Evolutionary conservation across 768 basidiomycete genomes (phyloP).

Genomic region (Xerocomellus chrysenteron): DNA sequence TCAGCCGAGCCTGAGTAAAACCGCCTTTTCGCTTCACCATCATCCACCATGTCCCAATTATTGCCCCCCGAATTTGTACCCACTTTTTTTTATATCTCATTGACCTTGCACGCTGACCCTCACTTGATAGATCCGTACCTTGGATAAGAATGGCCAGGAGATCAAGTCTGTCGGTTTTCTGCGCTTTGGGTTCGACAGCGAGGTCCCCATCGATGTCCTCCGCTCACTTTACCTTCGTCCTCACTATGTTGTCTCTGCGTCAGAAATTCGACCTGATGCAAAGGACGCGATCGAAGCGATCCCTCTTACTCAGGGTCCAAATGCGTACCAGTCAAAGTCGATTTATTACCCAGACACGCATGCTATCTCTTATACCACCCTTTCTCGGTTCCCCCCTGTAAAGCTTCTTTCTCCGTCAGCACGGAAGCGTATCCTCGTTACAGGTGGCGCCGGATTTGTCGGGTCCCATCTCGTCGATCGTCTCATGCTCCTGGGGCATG

Average conservation of each 20-base stretch:
- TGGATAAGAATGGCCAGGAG: constrained; percentile 74
- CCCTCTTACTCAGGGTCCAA: constrained; percentile 35
- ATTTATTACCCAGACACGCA: constrained; percentile 79
- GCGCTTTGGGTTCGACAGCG: constrained; percentile 88
- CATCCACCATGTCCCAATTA: constrained; percentile 22
- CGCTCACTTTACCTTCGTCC: constrained; percentile 87
- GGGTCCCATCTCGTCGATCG: constrained; percentile 98
- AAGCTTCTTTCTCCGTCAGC: constrained; percentile 73
- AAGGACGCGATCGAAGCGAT: constrained; percentile 39
- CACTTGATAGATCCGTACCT: constrained; percentile 49
- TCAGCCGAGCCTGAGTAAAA: neutral
- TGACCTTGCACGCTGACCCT: constrained; percentile 5
- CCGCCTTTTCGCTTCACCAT: neutral
- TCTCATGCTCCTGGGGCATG: constrained; percentile 96
- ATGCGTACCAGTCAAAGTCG: constrained; percentile 75
- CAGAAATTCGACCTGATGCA: constrained; percentile 36
- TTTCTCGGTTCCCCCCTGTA: constrained; percentile 91
- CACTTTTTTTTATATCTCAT: neutral
- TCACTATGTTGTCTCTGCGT: constrained; percentile 60
- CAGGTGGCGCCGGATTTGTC: constrained; percentile 98
- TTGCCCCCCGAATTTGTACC: constrained; percentile 21
- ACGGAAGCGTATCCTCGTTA: constrained; percentile 90
- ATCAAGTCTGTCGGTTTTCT: constrained; percentile 80
- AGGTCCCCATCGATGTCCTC: constrained; percentile 75
- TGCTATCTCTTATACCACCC: constrained; percentile 89